Percentiles rank a stretch among this genome's conserved stretches.
Evolutionary conservation across 2,329 filamentous ascomycete genomes (phyloP).

Genomic region (Apiospora marii): DNA sequence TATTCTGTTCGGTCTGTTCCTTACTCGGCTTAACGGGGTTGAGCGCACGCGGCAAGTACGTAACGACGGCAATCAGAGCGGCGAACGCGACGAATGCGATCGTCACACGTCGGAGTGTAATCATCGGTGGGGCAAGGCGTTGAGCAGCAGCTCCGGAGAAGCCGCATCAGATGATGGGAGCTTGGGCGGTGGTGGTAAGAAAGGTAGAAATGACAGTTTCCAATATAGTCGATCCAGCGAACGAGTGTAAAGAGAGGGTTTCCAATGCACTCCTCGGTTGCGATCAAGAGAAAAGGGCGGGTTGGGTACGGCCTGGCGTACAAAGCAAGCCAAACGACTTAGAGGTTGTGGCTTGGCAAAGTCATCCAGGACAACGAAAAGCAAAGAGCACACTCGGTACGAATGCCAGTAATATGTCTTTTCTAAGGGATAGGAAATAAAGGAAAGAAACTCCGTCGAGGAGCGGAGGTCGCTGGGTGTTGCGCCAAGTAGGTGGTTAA

Average conservation of each 20-base stretch:
- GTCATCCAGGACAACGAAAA: not conserved
- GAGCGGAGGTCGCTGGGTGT: not conserved
- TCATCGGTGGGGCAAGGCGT: constrained; percentile 45
- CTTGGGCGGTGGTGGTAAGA: not conserved
- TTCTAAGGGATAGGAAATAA: not conserved
- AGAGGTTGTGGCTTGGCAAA: not conserved
- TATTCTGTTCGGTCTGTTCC: constrained; percentile 69
- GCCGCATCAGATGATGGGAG: not conserved
- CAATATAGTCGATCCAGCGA: constrained; percentile 11
- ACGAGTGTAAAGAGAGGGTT: constrained; percentile 14
- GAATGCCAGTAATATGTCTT: not conserved
- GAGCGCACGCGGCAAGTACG: constrained; percentile 61
- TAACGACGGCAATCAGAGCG: constrained; percentile 56
- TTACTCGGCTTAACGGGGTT: constrained; percentile 70
- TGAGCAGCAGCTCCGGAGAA: constrained; percentile 13
- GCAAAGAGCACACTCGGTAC: not conserved
- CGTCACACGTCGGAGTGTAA: constrained; percentile 55
- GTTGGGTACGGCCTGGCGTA: constrained; percentile 16
- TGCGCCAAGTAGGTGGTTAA: constrained; percentile 2
- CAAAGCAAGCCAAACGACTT: not conserved
- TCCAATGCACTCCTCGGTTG: constrained; percentile 15
- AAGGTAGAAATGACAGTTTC: not conserved
- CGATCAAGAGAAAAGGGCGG: not conserved
- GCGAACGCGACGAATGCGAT: constrained; percentile 50
- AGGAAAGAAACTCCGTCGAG: constrained; percentile 18